Percentiles rank a stretch among this genome's conserved stretches.
Evolutionary conservation across 345 rosid species (phyloP).

Genomic region (Odontarrhena argentea): DNA sequence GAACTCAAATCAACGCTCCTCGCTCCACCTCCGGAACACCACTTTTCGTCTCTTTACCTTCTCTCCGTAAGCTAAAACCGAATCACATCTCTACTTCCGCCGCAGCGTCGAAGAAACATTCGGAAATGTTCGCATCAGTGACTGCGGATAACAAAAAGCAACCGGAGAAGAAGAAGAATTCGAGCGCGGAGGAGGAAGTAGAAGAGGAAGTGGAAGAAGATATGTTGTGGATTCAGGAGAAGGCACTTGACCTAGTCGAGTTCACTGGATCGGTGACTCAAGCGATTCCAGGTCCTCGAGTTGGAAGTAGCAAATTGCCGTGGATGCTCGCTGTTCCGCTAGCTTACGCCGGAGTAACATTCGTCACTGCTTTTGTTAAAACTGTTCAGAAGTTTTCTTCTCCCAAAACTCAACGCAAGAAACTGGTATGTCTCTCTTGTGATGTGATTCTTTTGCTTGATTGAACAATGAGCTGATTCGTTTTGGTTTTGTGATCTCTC

Average conservation of each 20-base stretch:
- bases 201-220: conserved; percentile 87
- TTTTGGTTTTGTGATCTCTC: neutral
- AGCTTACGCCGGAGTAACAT: conserved; percentile 70
- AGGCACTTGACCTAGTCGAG: conserved; percentile 87
- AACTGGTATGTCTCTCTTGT: conserved; percentile 48
- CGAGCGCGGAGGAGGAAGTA: conserved; percentile 43
- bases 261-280: conserved; percentile 90
- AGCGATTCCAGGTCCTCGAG: conserved; percentile 95
- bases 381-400: conserved; percentile 73
- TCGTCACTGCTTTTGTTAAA: conserved; percentile 79
- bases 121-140: conserved; percentile 8
- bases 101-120: conserved; percentile 45
- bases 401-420: conserved; percentile 67
- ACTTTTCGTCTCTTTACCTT: conserved; percentile 30
- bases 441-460: conserved; percentile 1
- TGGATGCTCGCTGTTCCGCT: conserved; percentile 92
- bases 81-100: conserved; percentile 25
- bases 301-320: conserved; percentile 84
- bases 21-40: conserved; percentile 33
- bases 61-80: conserved; percentile 23
- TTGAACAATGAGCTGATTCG: conserved; percentile 3
- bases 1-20: conserved; percentile 28
- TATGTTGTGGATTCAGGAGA: conserved; percentile 91
- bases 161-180: conserved; percentile 23
- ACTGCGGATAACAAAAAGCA: conserved; percentile 31